A percentile compares a stretch with the other conserved stretches of the same genome.
These are phyloP conservation scores for Theileria orientalis DNA, from an alignment of 169 alveolate species.

Conservation along the genomic window DNA sequence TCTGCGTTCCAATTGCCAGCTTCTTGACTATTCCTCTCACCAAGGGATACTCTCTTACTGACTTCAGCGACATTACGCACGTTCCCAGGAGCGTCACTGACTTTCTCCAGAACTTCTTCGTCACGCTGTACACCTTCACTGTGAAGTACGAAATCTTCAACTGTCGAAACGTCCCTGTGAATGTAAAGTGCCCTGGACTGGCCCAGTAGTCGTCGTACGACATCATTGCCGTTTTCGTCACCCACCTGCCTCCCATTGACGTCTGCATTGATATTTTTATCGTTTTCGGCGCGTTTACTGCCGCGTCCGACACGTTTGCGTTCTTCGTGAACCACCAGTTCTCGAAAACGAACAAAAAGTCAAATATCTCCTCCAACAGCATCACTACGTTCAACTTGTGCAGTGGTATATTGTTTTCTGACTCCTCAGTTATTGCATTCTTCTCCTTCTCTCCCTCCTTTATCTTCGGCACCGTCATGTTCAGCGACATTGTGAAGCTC, in stretches of 20 bases:
- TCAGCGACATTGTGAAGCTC: constrained; percentile 70
- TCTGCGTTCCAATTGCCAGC: constrained; percentile 68
- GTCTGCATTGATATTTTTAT: constrained; percentile 67
- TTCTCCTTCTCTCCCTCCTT: background rate
- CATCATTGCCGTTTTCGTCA: constrained; percentile 41
- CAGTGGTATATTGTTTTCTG: constrained; percentile 30
- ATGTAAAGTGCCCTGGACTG: constrained; percentile 72
- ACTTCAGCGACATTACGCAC: constrained; percentile 39
- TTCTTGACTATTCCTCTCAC: constrained; percentile 66
- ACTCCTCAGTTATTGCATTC: constrained; percentile 9
- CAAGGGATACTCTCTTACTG: constrained; percentile 50
- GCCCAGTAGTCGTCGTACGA: constrained; percentile 71
- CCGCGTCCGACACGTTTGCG: constrained; percentile 63
- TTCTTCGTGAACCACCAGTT: constrained; percentile 78
- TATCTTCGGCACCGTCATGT: constrained; percentile 58
- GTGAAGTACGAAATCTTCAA: constrained; percentile 70
- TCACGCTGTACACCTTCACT: constrained; percentile 57
- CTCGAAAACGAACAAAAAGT: constrained; percentile 73
- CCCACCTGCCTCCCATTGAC: constrained; percentile 60
- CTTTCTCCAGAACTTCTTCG: constrained; percentile 2
- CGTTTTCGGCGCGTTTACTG: constrained; percentile 55
- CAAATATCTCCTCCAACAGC: constrained; percentile 73
- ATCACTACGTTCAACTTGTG: constrained; percentile 64
- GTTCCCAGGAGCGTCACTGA: constrained; percentile 52
- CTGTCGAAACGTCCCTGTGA: constrained; percentile 74